Evolutionary conservation across 2,329 filamentous ascomycete species (phyloP), one percentile per base, ranked within the genome.

Genomic region (Trichophyton schoenleinii): DNA sequence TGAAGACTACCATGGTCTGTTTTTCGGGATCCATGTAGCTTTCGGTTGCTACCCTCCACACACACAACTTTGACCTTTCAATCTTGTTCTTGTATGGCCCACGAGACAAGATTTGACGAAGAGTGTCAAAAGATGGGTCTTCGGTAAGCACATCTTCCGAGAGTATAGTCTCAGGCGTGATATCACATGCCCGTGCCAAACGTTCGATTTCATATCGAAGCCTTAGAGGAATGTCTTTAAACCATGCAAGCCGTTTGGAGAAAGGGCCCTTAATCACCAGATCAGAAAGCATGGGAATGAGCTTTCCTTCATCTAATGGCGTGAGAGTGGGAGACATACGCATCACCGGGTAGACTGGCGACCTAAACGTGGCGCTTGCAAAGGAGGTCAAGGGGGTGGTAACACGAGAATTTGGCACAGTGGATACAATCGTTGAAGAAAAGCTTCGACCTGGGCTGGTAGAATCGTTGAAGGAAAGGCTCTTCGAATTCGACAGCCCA

Each of bases 191-290:
- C 18, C 69, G 64, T 22, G 68, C 70, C 42, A 74, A 67, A 31
- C 73, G 67, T 58, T 75, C 72, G 22, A 74, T 58, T 57, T 75
- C 74, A 60, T 75, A 76, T 15, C 73, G 68, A 61, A 70, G 70
- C 3, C 72, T 67, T 15, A 76, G 62, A 3, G 72, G 67, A 18
- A 74, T 63, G 8, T 63, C 69, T 3, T 60, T 61, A 0, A 68
- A 64, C 18, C 71, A 69, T 7, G 67, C 62, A 8, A 68, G 65
- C 4, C 66, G 62, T 15, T 65, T 61, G 1, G 70, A 70, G 60
- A 78, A 77, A 0, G 75, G 75, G 1, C 72, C 73, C n/a, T 67
- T 61, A 0, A 64, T 60, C 9, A 70, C 60, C 1, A 77, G 68
- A 3, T 71, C 67, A 1, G 62, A 61, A 36, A 74, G 63, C 7